Percentiles rank a stretch among this genome's conserved stretches.
These are phyloP conservation scores for Penicillium alfredii DNA, from an alignment of 495 filamentous ascomycete species.

Conservation along the genomic window DNA sequence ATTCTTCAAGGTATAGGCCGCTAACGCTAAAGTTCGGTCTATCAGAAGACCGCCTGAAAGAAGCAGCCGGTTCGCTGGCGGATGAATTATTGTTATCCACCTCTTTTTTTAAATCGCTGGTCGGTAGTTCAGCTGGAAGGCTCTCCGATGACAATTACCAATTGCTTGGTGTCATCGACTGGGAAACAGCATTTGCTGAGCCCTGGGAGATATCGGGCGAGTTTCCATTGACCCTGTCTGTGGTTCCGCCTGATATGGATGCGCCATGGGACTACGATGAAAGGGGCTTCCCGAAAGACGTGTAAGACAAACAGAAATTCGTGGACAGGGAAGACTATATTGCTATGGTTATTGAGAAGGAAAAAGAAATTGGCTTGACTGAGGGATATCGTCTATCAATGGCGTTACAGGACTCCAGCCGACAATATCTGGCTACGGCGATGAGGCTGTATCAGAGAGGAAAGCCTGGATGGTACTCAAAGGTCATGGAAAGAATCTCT, in stretches of 20 bases:
- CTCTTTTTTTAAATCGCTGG: constrained; percentile 1
- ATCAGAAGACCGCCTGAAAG: constrained; percentile 1
- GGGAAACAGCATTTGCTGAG: constrained; percentile 5
- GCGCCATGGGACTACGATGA: constrained; percentile 8
- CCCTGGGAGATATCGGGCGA: constrained; percentile 5
- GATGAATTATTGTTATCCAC: constrained; percentile 1
- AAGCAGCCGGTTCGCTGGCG: constrained; percentile 2
- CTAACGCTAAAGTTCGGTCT: constrained; percentile 9
- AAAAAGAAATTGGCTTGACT: constrained; percentile 2
- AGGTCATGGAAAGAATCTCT: too few relatives aligned
- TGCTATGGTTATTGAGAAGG: constrained; percentile 2
- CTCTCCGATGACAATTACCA: constrained; percentile 6
- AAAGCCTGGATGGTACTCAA: constrained; percentile 9
- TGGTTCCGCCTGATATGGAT: constrained; percentile 9
- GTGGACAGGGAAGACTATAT: constrained; percentile 6
- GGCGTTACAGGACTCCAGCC: not conserved
- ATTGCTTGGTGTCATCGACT: constrained; percentile 9
- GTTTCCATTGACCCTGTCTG: constrained; percentile 3
- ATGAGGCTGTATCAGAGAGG: constrained; percentile 9
- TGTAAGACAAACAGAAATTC: constrained; percentile 1
- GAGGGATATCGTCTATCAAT: constrained; percentile 6
- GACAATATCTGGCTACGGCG: constrained; percentile 6
- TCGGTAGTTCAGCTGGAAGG: not conserved
- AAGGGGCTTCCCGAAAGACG: constrained; percentile 1
- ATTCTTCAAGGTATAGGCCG: too few relatives aligned